phyloP scores from a whole-genome alignment of 345 rosid genomes.

The Brassica cretica region DNA sequence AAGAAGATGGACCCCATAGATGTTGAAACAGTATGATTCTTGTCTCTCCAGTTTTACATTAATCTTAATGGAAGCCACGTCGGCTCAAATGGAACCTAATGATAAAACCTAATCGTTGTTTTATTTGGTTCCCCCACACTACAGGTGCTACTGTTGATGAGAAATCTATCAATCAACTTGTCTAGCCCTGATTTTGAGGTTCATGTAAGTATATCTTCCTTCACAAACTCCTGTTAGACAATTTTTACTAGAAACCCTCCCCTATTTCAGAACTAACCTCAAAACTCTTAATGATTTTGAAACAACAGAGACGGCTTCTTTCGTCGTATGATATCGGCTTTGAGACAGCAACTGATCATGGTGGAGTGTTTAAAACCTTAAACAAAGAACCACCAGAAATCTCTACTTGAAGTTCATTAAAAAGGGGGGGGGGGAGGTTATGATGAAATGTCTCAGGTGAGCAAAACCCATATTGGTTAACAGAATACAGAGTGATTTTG shows the following conservation, averaged over 20 bases:
- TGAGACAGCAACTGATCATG: constrained; percentile 36
- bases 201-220: constrained; percentile 65
- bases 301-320: constrained; percentile 76
- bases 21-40: constrained; percentile 72
- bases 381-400: constrained; percentile 38
- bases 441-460: constrained; percentile 2
- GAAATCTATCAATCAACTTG: constrained; percentile 88
- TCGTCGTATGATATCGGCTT: constrained; percentile 61
- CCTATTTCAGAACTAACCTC: background rate
- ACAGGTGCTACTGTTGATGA: constrained; percentile 89
- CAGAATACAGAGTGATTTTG: background rate
- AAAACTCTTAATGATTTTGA: background rate
- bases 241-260: background rate
- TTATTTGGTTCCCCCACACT: constrained; percentile 41
- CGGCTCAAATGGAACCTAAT: constrained; percentile 8
- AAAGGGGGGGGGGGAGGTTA: background rate
- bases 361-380: constrained; percentile 37
- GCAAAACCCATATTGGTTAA: constrained; percentile 23
- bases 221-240: background rate
- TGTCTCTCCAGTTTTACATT: constrained; percentile 19
- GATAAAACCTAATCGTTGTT: constrained; percentile 13
- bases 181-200: constrained; percentile 88
- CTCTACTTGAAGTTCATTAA: constrained; percentile 38
- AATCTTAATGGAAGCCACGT: constrained; percentile 1
- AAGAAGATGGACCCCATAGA: constrained; percentile 89